Conservation (phyloP, 2,329 filamentous ascomycete genomes). For the Graphilbum ipis-grandicollis region DNA sequence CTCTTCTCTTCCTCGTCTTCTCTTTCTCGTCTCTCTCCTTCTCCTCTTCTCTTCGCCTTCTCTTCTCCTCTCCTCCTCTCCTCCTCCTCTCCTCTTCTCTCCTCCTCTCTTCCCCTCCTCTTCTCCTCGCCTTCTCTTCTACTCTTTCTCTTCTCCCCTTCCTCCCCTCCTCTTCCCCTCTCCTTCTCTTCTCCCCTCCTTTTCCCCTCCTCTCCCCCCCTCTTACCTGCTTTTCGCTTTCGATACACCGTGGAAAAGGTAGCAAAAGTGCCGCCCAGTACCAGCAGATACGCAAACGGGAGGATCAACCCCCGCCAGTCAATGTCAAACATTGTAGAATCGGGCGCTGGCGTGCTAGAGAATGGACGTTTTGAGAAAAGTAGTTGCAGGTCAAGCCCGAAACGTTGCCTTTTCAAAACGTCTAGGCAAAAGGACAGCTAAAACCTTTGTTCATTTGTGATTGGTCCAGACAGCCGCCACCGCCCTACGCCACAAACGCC, state of each 20-base stretch:
- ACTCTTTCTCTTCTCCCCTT: constrained; percentile 22
- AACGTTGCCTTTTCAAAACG: too few species aligned
- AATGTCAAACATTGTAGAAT: constrained; percentile 35
- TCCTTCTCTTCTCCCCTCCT: background rate
- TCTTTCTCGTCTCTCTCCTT: constrained; percentile 35
- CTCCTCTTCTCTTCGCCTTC: background rate
- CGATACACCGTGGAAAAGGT: constrained; percentile 89
- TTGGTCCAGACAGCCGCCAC: too few species aligned
- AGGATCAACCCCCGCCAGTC: constrained; percentile 77
- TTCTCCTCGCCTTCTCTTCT: background rate
- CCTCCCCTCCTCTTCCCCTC: constrained; percentile 64
- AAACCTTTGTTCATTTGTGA: too few species aligned
- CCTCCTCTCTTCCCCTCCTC: constrained; percentile 59
- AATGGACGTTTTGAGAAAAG: too few species aligned
- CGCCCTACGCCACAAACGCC: too few species aligned
- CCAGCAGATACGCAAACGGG: constrained; percentile 75
- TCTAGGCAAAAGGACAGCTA: too few species aligned
- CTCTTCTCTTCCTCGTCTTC: constrained; percentile 59
- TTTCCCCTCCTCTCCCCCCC: background rate
- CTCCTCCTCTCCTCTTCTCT: constrained; percentile 32
- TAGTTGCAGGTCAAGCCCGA: too few species aligned
- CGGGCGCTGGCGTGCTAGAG: too few species aligned
- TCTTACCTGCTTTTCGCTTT: constrained; percentile 70
- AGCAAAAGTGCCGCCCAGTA: constrained; percentile 73
- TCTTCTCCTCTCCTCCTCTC: too few species aligned